phyloP scores from a whole-genome alignment of 257 asterid genomes.

The Solanum medicagineum region DNA sequence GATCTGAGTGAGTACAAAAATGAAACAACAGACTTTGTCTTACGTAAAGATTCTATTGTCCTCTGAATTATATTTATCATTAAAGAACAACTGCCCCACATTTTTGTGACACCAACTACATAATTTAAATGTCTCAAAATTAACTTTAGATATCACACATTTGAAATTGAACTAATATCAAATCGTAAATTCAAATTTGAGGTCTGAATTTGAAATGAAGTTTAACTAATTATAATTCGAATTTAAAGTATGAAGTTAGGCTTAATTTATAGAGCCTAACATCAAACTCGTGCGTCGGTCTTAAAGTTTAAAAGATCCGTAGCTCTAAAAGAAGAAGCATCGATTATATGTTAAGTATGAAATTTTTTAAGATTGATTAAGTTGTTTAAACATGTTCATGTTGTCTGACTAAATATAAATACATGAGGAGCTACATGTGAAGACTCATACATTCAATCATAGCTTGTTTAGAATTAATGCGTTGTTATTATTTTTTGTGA shows the following conservation, averaged over 20 bases:
- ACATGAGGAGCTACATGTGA: background rate
- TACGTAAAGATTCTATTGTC: conserved; percentile 16
- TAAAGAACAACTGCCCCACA: conserved; percentile 6
- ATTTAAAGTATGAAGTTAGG: background rate
- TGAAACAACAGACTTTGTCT: conserved; percentile 14
- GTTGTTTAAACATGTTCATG: background rate
- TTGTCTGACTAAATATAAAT: background rate
- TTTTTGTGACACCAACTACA: background rate
- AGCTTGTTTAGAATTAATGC: background rate
- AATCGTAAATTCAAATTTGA: background rate
- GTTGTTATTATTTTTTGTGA: background rate
- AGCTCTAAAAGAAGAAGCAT: background rate
- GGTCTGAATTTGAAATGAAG: background rate
- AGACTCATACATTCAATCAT: background rate
- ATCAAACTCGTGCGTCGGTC: background rate
- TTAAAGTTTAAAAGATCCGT: background rate
- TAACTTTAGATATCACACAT: background rate
- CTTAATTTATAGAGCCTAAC: background rate
- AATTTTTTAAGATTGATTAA: background rate
- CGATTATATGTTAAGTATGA: background rate
- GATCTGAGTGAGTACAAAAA: background rate
- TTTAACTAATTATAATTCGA: background rate
- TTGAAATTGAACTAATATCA: background rate
- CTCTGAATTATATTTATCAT: background rate
- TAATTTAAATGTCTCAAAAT: background rate